Evolutionary conservation across 805 yeast species (phyloP), one percentile per base, ranked within the genome.

Genomic region (Priceomyces carsonii): DNA sequence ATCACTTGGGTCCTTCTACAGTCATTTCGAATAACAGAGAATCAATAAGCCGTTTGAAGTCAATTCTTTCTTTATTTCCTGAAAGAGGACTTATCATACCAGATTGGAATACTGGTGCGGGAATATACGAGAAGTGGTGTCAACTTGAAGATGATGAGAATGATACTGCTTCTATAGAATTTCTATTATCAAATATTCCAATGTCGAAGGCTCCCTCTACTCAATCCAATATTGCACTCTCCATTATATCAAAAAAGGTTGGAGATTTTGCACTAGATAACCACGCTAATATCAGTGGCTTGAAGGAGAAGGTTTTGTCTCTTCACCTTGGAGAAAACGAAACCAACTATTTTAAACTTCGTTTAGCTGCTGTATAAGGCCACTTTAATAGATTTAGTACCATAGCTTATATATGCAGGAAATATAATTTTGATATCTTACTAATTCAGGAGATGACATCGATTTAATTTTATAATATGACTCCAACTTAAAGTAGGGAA

Each of bases 1-100:
- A 63, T 1, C 55, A 68, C 3, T 82, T 88, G 19, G 98, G 91
- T 0, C 98, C 98, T 6, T 55, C 59, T 9, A 74, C 82, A 3
- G 76, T 90, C 1, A 73, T 81, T 10, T 66, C 74, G n/a, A 71
- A 74, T 37, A 60, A 55, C 9, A 5, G 43, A 28, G 22, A 30
- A 1, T 63, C 67, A 14, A 71, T 63, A 3, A 45, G 55, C 26
- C 53, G 63, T 16, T 69, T 77, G 22, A 41, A 56, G 15, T 56
- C 54, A 12, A 57, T 83, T 7, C 48, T 75, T 27, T 36, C 51
- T 2, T 40, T 53, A 40, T 74, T 75, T 55, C 82, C 81, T 8
- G 59, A 56, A 23, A 49, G 50, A 1, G 66, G 69, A 6, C 43
- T 44, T 16, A 57, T 53, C 16, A 61, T 75, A 9, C 56, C 73